Base-by-base conservation (phyloP, 495 filamentous ascomycete genomes). In the Penicillium alfredii region DNA sequence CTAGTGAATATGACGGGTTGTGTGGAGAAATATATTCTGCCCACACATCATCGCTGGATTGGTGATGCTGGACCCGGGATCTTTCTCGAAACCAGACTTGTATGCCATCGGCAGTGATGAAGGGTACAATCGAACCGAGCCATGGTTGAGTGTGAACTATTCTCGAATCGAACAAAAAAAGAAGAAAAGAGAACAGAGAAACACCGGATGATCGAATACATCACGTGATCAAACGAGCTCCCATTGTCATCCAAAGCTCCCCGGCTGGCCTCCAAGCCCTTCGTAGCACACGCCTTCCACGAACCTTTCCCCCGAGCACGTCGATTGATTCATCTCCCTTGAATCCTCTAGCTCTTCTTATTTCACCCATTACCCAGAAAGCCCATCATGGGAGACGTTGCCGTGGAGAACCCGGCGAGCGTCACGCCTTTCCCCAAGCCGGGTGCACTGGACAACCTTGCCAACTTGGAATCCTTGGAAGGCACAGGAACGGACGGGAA, bases 401-500 rank as follows among this genome's bases (percentile, higher is more conserved):
- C 78, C 53, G 80, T 93, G 49, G 86, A 93, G 64, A 88, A 74
- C 63, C 78, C 84, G 46, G 70, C 75, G 58, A 84, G 79, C 52
- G 65, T 81, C 52, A 75, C 78, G 55, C 78, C 83, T 51, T 81
- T 84, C 60, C 82, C 80, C 68, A 90, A 85, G 69, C 75, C 77
- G 51, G 66, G 74, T 54, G 80, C 81, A n/a, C 84, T 92, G 38
- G 71, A 73, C 35, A 79, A 78, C 45, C 88, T 96, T 53, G 81
- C 86, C 23, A 95, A 87, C 64, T 79, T 94, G 63, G 90, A 94
- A 58, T 79, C 78, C 27, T 75, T 93, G 30, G 88, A 94, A 58
- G 88, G 85, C 40, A 66, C 86, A 30, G 74, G 77, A 8, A 78
- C 77, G 27, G 92, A 97, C 55, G 80, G 78, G 32, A 82, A 77